Evolutionary conservation across 2,329 filamentous ascomycete genomes (phyloP), one percentile per base, ranked within the genome.

Genomic region (Cytospora piceicola): DNA sequence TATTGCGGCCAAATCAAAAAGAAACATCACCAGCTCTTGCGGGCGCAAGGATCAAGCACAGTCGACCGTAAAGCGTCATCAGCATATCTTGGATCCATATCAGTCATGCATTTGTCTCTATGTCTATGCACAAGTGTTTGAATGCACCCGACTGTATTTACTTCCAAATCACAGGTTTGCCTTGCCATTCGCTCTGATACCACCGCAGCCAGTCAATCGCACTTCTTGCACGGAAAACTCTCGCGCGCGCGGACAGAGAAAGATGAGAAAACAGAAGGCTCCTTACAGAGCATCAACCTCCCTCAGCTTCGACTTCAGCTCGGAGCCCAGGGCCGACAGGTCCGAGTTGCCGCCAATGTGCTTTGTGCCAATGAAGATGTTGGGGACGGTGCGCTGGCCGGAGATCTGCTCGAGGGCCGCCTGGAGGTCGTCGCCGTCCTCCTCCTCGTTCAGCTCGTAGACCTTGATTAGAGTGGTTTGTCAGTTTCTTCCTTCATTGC

Each of bases 311-410:
- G 71, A 69, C 73, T 79, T 73, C 32, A 98, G 80, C 70, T 96
- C 87, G 79, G 84, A 87, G 61, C 77, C 77, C 61, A 71, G 72
- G 1, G 80, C 83, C 80, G 94, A 90, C 70, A 96, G 78, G 72
- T 95, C 94, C 29, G 93, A 96, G 87, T 98, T 98, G 72, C 95
- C 95, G 69, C 95, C 95, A 77, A 99, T 96, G 81, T 97, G 94
- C 83, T 96, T 82, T 82, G 93, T 82, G 72, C 81, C 82, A 80
- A 99, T 98, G 84, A 91, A 98, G 82, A 97, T 91, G 83, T 98
- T 98, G 73, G 95, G 95, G 7, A 99, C 95, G 73, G 92, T 94
- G 74, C 88, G 85, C 85, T 99, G 95, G 77, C 86, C 84, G 65
- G 88, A 92, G 73, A 98, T 86, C 70, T 94, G 85, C 71, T 86